Evolutionary conservation across 257 asterid genomes (phyloP).

Genomic region (Gynochthodes officinalis): DNA sequence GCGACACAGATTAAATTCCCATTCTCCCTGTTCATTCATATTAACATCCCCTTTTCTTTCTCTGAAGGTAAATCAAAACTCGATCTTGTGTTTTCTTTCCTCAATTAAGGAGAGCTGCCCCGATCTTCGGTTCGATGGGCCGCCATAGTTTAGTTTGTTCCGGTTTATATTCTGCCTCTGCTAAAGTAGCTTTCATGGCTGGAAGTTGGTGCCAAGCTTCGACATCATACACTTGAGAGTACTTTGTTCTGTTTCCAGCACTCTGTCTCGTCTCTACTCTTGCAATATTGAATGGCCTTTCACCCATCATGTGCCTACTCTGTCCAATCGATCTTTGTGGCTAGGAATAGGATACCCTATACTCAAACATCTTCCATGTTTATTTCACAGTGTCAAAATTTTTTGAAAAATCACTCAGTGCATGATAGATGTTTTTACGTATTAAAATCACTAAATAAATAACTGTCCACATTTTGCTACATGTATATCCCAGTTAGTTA

Average conservation of each 20-base stretch:
- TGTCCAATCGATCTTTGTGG: too few species aligned
- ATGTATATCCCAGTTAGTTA: too few species aligned
- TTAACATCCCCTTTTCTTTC: not conserved
- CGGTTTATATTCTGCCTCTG: slow-evolving; percentile 19
- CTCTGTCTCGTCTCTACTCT: slow-evolving; percentile 36
- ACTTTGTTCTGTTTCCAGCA: slow-evolving; percentile 43
- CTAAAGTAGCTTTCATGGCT: slow-evolving; percentile 40
- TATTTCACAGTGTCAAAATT: too few species aligned
- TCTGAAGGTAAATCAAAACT: not conserved
- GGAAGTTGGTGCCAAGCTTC: slow-evolving; percentile 36
- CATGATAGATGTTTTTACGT: too few species aligned
- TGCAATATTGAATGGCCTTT: not conserved
- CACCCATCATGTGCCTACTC: too few species aligned
- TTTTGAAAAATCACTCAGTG: too few species aligned
- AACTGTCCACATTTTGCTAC: too few species aligned
- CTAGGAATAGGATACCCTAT: too few species aligned
- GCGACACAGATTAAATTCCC: not conserved
- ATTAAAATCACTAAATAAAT: too few species aligned
- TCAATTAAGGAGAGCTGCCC: not conserved
- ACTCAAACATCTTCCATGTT: too few species aligned
- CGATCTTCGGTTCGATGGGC: too few species aligned
- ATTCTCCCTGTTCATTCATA: not conserved
- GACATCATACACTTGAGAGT: slow-evolving; percentile 28
- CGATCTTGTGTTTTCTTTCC: not conserved
- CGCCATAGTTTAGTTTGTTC: not conserved